A percentile compares a stretch with the other conserved stretches of the same genome.
These are phyloP conservation scores for Syncephalastrum sp. DNA, from an alignment of 371 early-diverging fungal species.

Conservation along the genomic window DNA sequence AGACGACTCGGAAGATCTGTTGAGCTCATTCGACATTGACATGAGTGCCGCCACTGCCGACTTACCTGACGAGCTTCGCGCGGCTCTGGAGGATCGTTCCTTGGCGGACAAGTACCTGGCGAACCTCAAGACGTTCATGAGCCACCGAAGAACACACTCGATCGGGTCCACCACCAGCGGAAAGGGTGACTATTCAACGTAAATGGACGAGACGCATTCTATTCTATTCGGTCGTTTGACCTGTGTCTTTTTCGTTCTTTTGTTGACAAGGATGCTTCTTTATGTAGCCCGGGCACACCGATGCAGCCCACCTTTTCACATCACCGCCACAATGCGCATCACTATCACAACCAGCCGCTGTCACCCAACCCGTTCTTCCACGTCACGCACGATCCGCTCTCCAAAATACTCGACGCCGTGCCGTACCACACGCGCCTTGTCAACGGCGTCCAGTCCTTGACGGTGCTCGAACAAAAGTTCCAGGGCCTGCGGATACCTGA, in stretches of 20 bases:
- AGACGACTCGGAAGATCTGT: conserved; percentile 26
- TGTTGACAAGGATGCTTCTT: conserved; percentile 13
- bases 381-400: conserved; percentile 33
- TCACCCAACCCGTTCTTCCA: conserved; percentile 30
- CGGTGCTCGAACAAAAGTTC: conserved; percentile 57
- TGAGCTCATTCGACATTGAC: conserved; percentile 32
- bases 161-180: conserved; percentile 35
- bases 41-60: conserved; percentile 45
- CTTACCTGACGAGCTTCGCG: conserved; percentile 50
- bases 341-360: conserved; percentile 9
- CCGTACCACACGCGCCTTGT: conserved; percentile 51
- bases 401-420: conserved; percentile 38
- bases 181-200: conserved; percentile 43
- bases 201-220: conserved; percentile 4
- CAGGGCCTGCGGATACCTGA: conserved; percentile 63
- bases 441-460: conserved; percentile 60
- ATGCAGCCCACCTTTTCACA: conserved; percentile 33
- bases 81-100: conserved; percentile 53
- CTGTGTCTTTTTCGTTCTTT: too few relatives aligned
- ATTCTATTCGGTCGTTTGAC: too few relatives aligned
- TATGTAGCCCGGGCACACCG: conserved; percentile 38
- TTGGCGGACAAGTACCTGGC: conserved; percentile 50
- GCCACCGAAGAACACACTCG: conserved; percentile 45
- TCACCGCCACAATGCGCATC: conserved; percentile 9
- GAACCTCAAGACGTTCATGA: conserved; percentile 48